Base-by-base conservation (phyloP, 1,284 basidiomycete genomes). In the Leccinum ambiguum region DNA sequence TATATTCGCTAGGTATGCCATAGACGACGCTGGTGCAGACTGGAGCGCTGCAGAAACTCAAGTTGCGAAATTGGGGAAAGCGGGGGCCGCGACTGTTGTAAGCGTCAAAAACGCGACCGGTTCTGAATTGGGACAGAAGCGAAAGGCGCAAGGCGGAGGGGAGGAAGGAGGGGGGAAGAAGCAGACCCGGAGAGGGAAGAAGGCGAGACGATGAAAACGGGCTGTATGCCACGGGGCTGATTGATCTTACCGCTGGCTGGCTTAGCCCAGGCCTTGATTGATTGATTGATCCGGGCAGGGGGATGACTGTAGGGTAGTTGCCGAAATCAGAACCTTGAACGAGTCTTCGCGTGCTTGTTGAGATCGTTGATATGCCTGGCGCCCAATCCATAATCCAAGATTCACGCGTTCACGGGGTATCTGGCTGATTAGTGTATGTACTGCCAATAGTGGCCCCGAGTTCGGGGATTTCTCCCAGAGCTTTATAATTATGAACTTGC, bases 11-110 rank as follows among this genome's bases (percentile, higher is more conserved):
- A 95, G 93, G 76, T 96, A 86, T 76, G 91, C 92, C 18, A 93
- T 97, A 68, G 84, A 90, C 70, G 86, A 89, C 69, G 76, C 81
- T 0, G 80, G 83, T 30, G 81, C 85, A 60, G 92, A 96, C 75
- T 96, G 93, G 88, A 81, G 81, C 48, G 75, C 78, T 23, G 93
- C 91, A 2, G 89, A 94, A 73, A 81, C 84, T 23, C 91, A 94
- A 74, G 87, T 95, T 6, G 74, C 82, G 33, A 79, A 80, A 57
- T 72, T 84, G 7, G 81, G 76, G 65, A 81, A 79, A 58, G 82
- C 84, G 48, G 79, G 84, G 50, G 84, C 30, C 1, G 18, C 84
- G 30, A 91, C 89, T 1, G 85, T 94, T 6, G 84, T 97, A 61
- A 94, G 90, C 69, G 82, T 96, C 59, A 93, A 91, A 78, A 80